Percentiles rank a stretch among this genome's conserved stretches.
These are phyloP conservation scores for Hyphopichia buzzinii DNA, from an alignment of 1,139 yeast genomes.

Conservation along the genomic window DNA sequence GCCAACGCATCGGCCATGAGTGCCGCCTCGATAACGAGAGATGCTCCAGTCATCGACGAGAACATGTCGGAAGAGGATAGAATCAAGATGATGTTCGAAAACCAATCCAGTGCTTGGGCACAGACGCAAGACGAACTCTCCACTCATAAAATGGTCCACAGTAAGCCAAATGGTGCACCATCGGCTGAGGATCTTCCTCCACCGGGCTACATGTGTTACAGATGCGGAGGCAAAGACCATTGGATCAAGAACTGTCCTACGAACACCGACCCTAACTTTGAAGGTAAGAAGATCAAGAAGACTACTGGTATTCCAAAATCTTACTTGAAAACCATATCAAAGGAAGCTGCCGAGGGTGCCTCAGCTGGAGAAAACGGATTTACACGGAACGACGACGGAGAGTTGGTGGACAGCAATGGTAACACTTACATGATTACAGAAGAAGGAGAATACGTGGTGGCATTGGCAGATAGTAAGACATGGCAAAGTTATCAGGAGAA, in stretches of 20 bases:
- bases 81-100: conserved; percentile 86
- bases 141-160: conserved; percentile 62
- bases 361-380: conserved; percentile 47
- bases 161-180: conserved; percentile 38
- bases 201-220: conserved; percentile 90
- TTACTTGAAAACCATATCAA: conserved; percentile 72
- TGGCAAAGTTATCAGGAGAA: conserved; percentile 87
- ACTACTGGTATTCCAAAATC: conserved; percentile 98
- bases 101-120: conserved; percentile 92
- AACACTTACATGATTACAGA: conserved; percentile 83
- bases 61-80: conserved; percentile 77
- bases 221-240: conserved; percentile 96
- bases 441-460: conserved; percentile 92
- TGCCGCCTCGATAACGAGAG: conserved; percentile 14
- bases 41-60: conserved; percentile 26
- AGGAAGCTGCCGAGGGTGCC: conserved; percentile 50
- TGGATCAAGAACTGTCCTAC: conserved; percentile 97
- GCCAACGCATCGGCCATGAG: conserved; percentile 19
- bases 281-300: conserved; percentile 83
- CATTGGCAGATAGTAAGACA: conserved; percentile 88
- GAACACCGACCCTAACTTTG: conserved; percentile 88
- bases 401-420: conserved; percentile 58
- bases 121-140: conserved; percentile 92
- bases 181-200: conserved; percentile 76
- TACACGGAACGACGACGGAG: conserved; percentile 45